Evolutionary conservation across 768 basidiomycete genomes (phyloP).

Genomic region (Tricholoma matsutake): DNA sequence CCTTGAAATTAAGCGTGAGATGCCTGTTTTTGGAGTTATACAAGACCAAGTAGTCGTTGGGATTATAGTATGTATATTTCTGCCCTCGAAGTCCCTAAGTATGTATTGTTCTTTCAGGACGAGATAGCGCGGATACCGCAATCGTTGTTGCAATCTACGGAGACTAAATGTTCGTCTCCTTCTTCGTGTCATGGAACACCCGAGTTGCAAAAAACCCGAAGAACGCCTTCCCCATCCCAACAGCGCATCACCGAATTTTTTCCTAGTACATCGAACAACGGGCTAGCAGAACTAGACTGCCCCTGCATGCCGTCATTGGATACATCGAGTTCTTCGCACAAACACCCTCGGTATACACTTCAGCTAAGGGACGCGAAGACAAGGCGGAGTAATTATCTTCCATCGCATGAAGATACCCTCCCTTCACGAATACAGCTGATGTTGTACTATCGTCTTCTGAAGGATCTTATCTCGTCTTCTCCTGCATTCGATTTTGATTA

Average conservation of each 20-base stretch:
- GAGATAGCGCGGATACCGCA: slow-evolving; percentile 39
- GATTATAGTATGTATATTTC: slow-evolving; percentile 55
- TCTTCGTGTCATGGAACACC: slow-evolving; percentile 3
- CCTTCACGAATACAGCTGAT: slow-evolving; percentile 70
- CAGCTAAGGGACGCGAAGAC: slow-evolving; percentile 72
- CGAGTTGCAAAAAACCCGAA: slow-evolving; percentile 16
- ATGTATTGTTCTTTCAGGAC: slow-evolving; percentile 38
- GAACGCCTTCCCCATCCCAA: slow-evolving; percentile 18
- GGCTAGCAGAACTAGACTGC: not conserved
- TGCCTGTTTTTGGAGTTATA: slow-evolving; percentile 79
- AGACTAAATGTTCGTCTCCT: slow-evolving; percentile 5
- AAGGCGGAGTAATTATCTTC: slow-evolving; percentile 45
- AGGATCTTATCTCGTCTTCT: slow-evolving; percentile 42
- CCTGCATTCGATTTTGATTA: slow-evolving; percentile 47
- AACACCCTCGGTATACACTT: slow-evolving; percentile 26
- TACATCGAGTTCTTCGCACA: not conserved
- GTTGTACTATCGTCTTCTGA: slow-evolving; percentile 70
- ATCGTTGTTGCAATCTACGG: slow-evolving; percentile 2
- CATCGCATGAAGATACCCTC: slow-evolving; percentile 54
- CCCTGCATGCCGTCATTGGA: not conserved
- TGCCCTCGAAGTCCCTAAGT: not conserved
- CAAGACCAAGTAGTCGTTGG: slow-evolving; percentile 65
- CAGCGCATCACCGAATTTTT: slow-evolving; percentile 12
- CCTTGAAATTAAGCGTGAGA: slow-evolving; percentile 56
- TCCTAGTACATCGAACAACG: not conserved